Evolutionary conservation across 306 rosid species (phyloP).

Genomic region (Vachellia pachyceras): DNA sequence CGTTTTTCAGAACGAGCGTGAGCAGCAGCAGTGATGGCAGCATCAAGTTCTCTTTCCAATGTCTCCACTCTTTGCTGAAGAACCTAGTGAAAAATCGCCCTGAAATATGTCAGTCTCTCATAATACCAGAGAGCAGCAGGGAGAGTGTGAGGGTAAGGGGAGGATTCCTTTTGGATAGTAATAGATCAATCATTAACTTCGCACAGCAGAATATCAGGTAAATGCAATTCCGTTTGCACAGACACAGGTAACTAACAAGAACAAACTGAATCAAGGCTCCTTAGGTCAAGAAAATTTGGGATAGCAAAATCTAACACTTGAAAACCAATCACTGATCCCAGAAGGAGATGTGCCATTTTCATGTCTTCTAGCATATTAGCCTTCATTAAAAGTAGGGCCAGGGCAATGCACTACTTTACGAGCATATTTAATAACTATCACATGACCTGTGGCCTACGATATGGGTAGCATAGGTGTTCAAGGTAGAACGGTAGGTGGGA

Average conservation of each 20-base stretch:
- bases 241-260: background rate
- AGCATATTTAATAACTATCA: background rate
- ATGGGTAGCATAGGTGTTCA: background rate
- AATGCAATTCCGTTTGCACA: background rate
- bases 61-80: constrained; percentile 85
- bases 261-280: background rate
- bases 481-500: background rate
- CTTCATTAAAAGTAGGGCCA: background rate
- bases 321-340: background rate
- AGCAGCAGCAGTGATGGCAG: too few relatives aligned
- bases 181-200: background rate
- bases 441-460: background rate
- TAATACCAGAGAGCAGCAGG: background rate
- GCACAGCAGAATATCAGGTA: background rate
- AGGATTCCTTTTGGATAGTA: background rate
- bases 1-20: too few relatives aligned
- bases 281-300: background rate
- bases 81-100: constrained; percentile 46
- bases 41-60: constrained; percentile 89
- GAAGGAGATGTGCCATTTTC: background rate
- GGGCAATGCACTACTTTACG: background rate
- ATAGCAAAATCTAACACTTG: background rate
- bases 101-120: background rate
- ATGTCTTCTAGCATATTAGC: background rate
- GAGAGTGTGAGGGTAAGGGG: background rate